These are phyloP conservation scores for Heritiera littoralis DNA, from an alignment of 345 rosid genomes.

Conservation along the genomic window DNA sequence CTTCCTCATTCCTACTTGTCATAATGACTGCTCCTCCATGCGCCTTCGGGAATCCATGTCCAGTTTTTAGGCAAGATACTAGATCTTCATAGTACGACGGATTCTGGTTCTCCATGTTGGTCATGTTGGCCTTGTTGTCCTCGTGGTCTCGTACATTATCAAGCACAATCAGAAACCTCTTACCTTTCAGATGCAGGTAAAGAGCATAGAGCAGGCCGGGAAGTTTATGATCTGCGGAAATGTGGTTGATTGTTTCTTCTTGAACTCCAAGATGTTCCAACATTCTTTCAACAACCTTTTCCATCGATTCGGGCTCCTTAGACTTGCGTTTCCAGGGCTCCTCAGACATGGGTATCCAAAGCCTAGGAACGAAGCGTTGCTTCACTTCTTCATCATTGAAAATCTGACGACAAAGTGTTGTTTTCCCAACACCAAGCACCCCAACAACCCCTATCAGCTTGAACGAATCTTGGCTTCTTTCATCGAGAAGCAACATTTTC, in stretches of 20 bases:
- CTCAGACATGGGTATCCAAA: slow-evolving; percentile 44
- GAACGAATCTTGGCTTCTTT: slow-evolving; percentile 26
- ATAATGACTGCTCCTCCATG: slow-evolving; percentile 33
- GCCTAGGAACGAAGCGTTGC: slow-evolving; percentile 39
- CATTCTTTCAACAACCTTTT: slow-evolving; percentile 29
- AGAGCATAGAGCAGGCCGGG: slow-evolving; percentile 37
- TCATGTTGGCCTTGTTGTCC: too few relatives aligned
- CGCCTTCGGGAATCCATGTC: slow-evolving; percentile 51
- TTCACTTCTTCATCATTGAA: slow-evolving; percentile 31
- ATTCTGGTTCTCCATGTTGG: neutral
- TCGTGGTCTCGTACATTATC: slow-evolving; percentile 34
- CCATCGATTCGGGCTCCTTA: slow-evolving; percentile 1
- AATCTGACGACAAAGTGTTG: slow-evolving; percentile 44
- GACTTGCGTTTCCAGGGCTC: neutral
- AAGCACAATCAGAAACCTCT: slow-evolving; percentile 53
- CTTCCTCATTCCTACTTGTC: slow-evolving; percentile 40
- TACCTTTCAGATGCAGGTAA: slow-evolving; percentile 39
- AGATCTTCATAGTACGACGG: slow-evolving; percentile 33
- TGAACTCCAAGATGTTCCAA: slow-evolving; percentile 47
- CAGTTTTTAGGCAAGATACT: slow-evolving; percentile 6
- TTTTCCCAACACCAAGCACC: slow-evolving; percentile 47
- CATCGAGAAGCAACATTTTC: slow-evolving; percentile 27
- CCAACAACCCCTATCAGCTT: slow-evolving; percentile 47
- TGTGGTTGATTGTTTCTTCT: slow-evolving; percentile 21
- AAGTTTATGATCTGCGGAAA: slow-evolving; percentile 20